Base-by-base conservation (phyloP, 1,284 basidiomycete genomes). In the Ganoderma boninense region DNA sequence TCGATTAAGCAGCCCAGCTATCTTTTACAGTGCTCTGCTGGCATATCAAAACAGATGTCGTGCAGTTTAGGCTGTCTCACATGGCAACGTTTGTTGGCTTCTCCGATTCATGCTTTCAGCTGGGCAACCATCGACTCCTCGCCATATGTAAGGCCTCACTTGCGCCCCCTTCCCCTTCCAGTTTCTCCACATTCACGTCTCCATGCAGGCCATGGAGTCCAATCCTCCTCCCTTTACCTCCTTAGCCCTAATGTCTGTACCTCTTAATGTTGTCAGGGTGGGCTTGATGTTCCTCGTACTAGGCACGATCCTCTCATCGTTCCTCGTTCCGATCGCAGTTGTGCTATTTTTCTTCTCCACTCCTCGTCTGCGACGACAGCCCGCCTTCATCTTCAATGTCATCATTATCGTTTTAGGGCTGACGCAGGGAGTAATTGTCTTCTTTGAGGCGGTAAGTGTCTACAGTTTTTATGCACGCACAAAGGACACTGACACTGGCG, bases 351-450 rank as follows among this genome's bases (percentile, higher is more conserved):
- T 76, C 52, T 77, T 77, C 64, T 77, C 79, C 13, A 76, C 72
- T 10, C 54, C 67, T 2, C 16, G 56, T 11, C 60, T 75, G 16
- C 62, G 76, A 43, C 66, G 73, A 38, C 73, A 76, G 64, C 79
- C 77, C 11, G 65, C 79, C 6, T 80, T 80, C 68, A 65, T 79
- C 6, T 68, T 77, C 29, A 79, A 79, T 66, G 66, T 77, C 14
- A 76, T 38, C 1, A 66, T 76, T 6, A 65, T 79, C 66, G 11
- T 68, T 35, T 65, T 77, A 2, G 75, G 74, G 4, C 43, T 77
- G 35, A 54, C 42, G 3, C 54, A 64, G 23, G 71, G 69, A 8
- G 42, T 67, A 2, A 40, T 74, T 26, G 69, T 69, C 18, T 29
- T 67, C 26, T 49, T 59, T 16, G 46, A 16, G 23, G 14, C 35